Percentiles rank a stretch among this genome's conserved stretches.
Evolutionary conservation across 2,329 filamentous ascomycete genomes (phyloP).

Genomic region (Ceratocystis diversiconidia): DNA sequence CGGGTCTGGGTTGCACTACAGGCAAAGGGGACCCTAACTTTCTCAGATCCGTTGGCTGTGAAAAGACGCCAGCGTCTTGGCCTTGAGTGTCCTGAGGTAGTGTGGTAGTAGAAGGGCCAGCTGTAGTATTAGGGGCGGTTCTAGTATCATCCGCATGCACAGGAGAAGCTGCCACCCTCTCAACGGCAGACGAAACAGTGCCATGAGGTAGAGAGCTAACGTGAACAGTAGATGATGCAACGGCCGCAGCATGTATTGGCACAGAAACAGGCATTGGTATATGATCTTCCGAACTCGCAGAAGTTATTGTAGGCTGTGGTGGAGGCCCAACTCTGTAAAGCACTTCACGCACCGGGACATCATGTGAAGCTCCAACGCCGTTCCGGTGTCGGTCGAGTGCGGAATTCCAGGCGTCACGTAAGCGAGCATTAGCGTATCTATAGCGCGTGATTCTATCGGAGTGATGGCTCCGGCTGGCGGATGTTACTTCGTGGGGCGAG

Average conservation of each 20-base stretch:
- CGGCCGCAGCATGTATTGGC: not conserved
- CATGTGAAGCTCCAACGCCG: not conserved
- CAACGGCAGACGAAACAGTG: not conserved
- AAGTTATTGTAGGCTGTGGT: not conserved
- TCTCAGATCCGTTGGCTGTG: not conserved
- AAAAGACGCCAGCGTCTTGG: no score
- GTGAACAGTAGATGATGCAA: not conserved
- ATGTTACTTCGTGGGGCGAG: not conserved
- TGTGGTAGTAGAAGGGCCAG: not conserved
- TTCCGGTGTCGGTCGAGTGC: constrained; percentile 6
- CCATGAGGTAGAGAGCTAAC: not conserved
- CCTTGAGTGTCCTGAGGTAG: not conserved
- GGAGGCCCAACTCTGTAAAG: constrained; percentile 3
- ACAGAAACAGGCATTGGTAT: not conserved
- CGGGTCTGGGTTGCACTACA: not conserved
- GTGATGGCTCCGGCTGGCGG: not conserved
- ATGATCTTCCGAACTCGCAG: not conserved
- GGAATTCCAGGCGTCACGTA: constrained; percentile 7
- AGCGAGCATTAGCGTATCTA: not conserved
- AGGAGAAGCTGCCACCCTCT: not conserved
- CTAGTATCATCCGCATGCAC: not conserved
- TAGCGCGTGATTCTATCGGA: not conserved
- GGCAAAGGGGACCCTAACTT: not conserved
- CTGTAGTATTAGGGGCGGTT: not conserved
- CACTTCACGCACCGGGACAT: not conserved